A percentile compares a stretch with the other conserved stretches of the same genome.
Conservation (phyloP, 768 basidiomycete genomes). For the Leccinum incarnatum region DNA sequence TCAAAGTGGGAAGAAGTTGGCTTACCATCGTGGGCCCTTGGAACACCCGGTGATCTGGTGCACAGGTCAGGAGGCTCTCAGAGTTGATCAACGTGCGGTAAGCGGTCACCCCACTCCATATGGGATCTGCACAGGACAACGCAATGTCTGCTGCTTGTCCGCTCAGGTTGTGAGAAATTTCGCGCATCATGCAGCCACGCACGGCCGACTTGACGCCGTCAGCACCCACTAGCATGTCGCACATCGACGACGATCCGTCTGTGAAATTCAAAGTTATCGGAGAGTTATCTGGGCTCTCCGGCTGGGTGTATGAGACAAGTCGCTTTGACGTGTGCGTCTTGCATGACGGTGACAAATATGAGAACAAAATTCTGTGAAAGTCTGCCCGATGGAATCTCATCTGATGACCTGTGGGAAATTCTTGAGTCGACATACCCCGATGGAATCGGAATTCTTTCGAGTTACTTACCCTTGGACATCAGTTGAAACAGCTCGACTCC, state of each 20-base stretch:
- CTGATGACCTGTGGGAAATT: constrained; percentile 40
- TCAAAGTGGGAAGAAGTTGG: background rate
- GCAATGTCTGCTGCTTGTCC: constrained; percentile 41
- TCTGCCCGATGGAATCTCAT: constrained; percentile 63
- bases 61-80: constrained; percentile 40
- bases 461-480: constrained; percentile 56
- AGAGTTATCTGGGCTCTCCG: constrained; percentile 28
- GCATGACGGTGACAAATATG: constrained; percentile 44
- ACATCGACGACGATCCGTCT: constrained; percentile 57
- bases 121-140: constrained; percentile 45
- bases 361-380: constrained; percentile 58
- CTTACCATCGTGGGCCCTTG: constrained; percentile 49
- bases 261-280: constrained; percentile 52
- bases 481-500: constrained; percentile 55
- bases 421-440: background rate
- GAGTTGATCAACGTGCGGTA: constrained; percentile 60
- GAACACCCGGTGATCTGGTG: constrained; percentile 49
- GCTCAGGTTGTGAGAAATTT: constrained; percentile 31
- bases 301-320: constrained; percentile 53
- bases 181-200: constrained; percentile 35
- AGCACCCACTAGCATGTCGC: constrained; percentile 69
- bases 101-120: constrained; percentile 57
- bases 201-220: constrained; percentile 62
- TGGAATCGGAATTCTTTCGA: background rate
- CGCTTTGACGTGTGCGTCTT: constrained; percentile 55